Conservation (phyloP, 257 asterid species). For the Rauvolfia tetraphylla region DNA sequence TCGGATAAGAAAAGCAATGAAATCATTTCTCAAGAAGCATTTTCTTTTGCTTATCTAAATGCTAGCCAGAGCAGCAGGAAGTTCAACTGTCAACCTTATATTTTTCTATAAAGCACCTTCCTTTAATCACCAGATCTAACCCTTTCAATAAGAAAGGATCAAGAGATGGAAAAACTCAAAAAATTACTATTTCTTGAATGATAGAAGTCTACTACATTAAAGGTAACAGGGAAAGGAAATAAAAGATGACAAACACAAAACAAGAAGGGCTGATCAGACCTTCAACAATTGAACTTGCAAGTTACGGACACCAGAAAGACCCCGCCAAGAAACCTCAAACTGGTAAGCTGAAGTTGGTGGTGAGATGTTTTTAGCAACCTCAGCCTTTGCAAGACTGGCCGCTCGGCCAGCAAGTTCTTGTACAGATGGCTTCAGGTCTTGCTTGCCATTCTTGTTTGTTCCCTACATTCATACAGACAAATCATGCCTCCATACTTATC, state of each 20-base stretch:
- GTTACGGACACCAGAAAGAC: conserved; percentile 66
- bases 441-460: conserved; percentile 36
- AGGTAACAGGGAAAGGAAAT: conserved; percentile 8
- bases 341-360: conserved; percentile 89
- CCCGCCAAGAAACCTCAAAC: conserved; percentile 93
- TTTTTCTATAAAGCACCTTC: not conserved
- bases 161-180: not conserved
- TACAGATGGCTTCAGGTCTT: conserved; percentile 59
- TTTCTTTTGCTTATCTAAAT: not conserved
- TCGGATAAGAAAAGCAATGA: not conserved
- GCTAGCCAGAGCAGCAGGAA: not conserved
- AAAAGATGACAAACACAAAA: conserved; percentile 2
- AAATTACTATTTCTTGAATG: not conserved
- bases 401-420: conserved; percentile 93
- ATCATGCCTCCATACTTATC: not conserved
- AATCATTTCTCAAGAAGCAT: not conserved
- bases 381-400: conserved; percentile 68
- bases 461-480: conserved; percentile 32
- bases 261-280: conserved; percentile 38
- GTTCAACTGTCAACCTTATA: not conserved
- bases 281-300: conserved; percentile 74
- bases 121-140: not conserved
- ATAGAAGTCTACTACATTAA: not conserved
- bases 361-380: conserved; percentile 80
- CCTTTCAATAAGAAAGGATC: not conserved